Base-by-base conservation (phyloP, 2,329 filamentous ascomycete genomes). In the Xylariaceae sp. region DNA sequence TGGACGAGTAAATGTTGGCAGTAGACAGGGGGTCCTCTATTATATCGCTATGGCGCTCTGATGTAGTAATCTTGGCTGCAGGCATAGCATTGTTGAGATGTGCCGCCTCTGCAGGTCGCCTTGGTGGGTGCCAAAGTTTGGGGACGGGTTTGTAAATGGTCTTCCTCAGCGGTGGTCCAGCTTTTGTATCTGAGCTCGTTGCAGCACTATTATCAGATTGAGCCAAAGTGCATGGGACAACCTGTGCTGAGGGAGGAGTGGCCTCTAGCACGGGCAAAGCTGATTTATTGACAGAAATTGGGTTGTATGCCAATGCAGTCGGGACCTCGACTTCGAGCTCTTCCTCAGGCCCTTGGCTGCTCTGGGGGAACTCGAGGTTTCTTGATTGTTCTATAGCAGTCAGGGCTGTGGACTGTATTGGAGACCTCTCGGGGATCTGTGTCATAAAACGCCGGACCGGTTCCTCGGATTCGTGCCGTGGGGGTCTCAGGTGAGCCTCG, bases 221-320 rank as follows among this genome's bases (percentile, higher is more conserved):
- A 16, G 60, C 53, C 21, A 61, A 54, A 17, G 62, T 64, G 47
- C 57, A 64, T 21, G 62, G 60, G 6, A 61, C 50, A 16, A 59
- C 39, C 37, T 66, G 64, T 6, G 63, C 63, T 14, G 64, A 66
- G 12, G 63, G 62, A 16, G 64, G 63, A 7, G 64, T 66, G 27
- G 56, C 45, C n/a, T n/a, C n/a, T 29, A 50, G 49, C 20, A 57
- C 50, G 25, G 49, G 54, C 17, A 52, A 35, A 36, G 49, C 47
- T 40, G 48, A 37, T 37, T 55, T 60, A 25, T 61, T 60, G 42
- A 59, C 42, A 20, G 58, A 42, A 11, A 53, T 33, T n/a, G 45
- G 23, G 33, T 32, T 46, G 16, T 55, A 47, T 17, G 51, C 44
- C 16, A 64, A 53, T 2, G 55, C 56, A 10, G 41, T 54, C 16